Percentiles rank a stretch among this genome's conserved stretches.
phyloP scores from a whole-genome alignment of 768 basidiomycete species.

The Cyclocybe aegerita region DNA sequence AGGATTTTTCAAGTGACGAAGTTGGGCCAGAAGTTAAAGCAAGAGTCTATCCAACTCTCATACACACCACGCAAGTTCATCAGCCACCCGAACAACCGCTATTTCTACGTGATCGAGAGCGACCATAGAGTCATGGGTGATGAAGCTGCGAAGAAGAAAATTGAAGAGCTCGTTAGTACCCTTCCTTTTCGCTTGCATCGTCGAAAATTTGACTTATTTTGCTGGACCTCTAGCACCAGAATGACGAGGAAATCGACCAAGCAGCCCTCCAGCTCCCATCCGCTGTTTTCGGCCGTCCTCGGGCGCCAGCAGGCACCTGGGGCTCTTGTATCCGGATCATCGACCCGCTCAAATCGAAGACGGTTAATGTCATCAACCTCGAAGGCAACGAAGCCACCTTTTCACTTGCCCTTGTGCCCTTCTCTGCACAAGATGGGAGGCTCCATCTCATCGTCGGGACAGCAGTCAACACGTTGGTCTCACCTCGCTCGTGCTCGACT shows the following conservation, averaged over 20 bases:
- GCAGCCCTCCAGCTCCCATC: conserved; percentile 76
- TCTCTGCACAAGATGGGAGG: conserved; percentile 77
- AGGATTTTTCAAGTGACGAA: conserved; percentile 98
- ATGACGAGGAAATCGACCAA: conserved; percentile 69
- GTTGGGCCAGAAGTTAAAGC: conserved; percentile 92
- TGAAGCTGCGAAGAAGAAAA: conserved; percentile 59
- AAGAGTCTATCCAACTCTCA: conserved; percentile 84
- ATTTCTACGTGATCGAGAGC: conserved; percentile 93
- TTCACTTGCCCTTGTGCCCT: conserved; percentile 86
- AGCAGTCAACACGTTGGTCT: conserved; percentile 79
- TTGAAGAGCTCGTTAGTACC: conserved; percentile 66
- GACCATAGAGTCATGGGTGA: conserved; percentile 87
- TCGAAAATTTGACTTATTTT: conserved; percentile 1
- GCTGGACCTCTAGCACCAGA: conserved; percentile 44
- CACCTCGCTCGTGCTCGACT: conserved; percentile 84
- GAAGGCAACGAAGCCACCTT: conserved; percentile 97
- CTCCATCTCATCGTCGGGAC: conserved; percentile 92
- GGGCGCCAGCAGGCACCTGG: conserved; percentile 91
- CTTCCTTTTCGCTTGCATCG: background rate
- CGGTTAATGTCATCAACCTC: conserved; percentile 69
- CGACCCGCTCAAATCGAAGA: conserved; percentile 81
- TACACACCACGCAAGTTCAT: conserved; percentile 97
- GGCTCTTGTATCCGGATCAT: conserved; percentile 91
- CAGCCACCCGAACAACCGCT: conserved; percentile 77
- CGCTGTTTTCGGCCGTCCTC: conserved; percentile 81